These are phyloP conservation scores for Emericellopsis cladophorae DNA, from an alignment of 2,329 filamentous ascomycete species.

Conservation along the genomic window DNA sequence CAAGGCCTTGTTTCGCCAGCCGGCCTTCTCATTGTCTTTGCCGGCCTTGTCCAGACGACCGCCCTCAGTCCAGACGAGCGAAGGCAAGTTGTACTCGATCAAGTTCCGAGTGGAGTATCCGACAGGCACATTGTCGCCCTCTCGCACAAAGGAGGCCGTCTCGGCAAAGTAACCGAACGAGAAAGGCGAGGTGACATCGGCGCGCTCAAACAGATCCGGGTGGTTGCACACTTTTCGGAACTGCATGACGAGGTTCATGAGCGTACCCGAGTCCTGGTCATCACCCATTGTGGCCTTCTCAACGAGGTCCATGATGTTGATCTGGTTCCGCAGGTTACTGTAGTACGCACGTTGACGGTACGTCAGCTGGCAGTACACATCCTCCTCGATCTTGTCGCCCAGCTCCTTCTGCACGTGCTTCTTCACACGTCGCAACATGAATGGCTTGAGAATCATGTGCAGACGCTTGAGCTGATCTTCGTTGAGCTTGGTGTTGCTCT, in stretches of 20 bases:
- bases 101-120: slow-evolving; percentile 78
- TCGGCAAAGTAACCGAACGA: slow-evolving; percentile 82
- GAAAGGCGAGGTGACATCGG: slow-evolving; percentile 79
- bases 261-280: slow-evolving; percentile 83
- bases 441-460: slow-evolving; percentile 98
- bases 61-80: slow-evolving; percentile 67
- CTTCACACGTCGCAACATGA: slow-evolving; percentile 99
- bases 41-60: slow-evolving; percentile 67
- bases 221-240: slow-evolving; percentile 99
- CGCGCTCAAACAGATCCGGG: slow-evolving; percentile 90
- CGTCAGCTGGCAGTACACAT: slow-evolving; percentile 92
- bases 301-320: slow-evolving; percentile 96
- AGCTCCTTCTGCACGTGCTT: slow-evolving; percentile 99
- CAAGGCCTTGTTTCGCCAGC: slow-evolving; percentile 69
- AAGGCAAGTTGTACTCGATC: slow-evolving; percentile 75
- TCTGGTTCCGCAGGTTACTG: slow-evolving; percentile 83
- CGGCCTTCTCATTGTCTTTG: slow-evolving; percentile 59
- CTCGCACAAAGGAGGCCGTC: slow-evolving; percentile 86
- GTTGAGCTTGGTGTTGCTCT: slow-evolving; percentile 98
- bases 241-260: slow-evolving; percentile 99
- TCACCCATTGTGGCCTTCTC: slow-evolving; percentile 93
- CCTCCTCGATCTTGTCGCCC: slow-evolving; percentile 94
- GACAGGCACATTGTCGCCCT: slow-evolving; percentile 68
- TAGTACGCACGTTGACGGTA: slow-evolving; percentile 95
- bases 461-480: slow-evolving; percentile 93